phyloP scores from a whole-genome alignment of 1,284 basidiomycete species.

The Chiua sp. region DNA sequence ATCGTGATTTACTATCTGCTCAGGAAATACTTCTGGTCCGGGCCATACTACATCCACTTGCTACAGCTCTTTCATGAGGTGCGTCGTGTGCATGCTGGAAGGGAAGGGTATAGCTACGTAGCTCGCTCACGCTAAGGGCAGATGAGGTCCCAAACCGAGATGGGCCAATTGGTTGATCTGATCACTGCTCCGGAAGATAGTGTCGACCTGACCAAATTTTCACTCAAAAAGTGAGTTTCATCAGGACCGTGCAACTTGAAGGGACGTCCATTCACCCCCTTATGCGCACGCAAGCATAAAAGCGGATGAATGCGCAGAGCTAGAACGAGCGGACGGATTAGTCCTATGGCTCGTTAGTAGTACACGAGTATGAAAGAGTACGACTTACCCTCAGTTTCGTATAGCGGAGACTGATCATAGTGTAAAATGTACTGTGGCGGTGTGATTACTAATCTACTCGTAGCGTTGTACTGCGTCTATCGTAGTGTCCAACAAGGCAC shows the following conservation, averaged over 20 bases:
- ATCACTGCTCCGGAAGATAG: slow-evolving; percentile 93
- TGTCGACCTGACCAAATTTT: slow-evolving; percentile 91
- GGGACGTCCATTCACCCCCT: not conserved
- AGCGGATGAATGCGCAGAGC: too few relatives aligned
- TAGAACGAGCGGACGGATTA: too few relatives aligned
- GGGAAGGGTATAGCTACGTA: too few relatives aligned
- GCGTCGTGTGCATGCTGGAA: not conserved
- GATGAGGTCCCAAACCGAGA: slow-evolving; percentile 94
- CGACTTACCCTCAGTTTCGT: too few relatives aligned
- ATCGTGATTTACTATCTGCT: slow-evolving; percentile 94
- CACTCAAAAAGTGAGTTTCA: slow-evolving; percentile 69
- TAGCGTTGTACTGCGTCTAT: too few relatives aligned
- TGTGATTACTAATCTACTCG: too few relatives aligned
- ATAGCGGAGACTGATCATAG: too few relatives aligned
- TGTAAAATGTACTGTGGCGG: too few relatives aligned
- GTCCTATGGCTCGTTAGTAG: too few relatives aligned
- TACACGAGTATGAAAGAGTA: too few relatives aligned
- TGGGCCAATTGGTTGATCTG: slow-evolving; percentile 95
- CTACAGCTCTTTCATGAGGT: slow-evolving; percentile 86
- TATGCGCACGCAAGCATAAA: slow-evolving; percentile 41
- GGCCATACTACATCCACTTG: slow-evolving; percentile 88
- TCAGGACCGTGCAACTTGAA: too few relatives aligned
- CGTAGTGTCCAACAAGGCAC: too few relatives aligned
- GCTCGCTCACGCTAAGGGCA: slow-evolving; percentile 28
- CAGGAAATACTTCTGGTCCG: slow-evolving; percentile 86